Conservation (phyloP, 768 basidiomycete species). For the Psilocybe sp. region DNA sequence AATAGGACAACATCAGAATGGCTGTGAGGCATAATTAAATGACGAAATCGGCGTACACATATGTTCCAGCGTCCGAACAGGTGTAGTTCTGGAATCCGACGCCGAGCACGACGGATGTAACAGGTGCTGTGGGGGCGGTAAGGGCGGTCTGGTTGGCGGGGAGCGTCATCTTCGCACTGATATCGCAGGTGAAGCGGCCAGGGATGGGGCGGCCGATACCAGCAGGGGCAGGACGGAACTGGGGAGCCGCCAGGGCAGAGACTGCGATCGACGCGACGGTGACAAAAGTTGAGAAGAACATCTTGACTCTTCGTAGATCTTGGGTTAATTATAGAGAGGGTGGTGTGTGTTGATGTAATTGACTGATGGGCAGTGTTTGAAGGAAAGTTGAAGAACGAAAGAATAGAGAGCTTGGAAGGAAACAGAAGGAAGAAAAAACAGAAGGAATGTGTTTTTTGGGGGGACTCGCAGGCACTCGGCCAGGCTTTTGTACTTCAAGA, state of each 20-base stretch:
- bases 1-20: neutral
- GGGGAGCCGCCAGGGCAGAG: conserved; percentile 16
- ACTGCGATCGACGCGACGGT: conserved; percentile 14
- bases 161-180: conserved; percentile 23
- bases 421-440: neutral
- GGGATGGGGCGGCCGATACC: conserved; percentile 7
- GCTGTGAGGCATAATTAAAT: neutral
- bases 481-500: neutral
- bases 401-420: neutral
- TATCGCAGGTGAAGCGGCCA: conserved; percentile 18
- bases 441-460: neutral
- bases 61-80: conserved; percentile 39
- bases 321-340: neutral
- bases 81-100: conserved; percentile 59
- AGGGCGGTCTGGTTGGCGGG: conserved; percentile 31
- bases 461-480: neutral
- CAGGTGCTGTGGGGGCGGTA: conserved; percentile 28
- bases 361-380: neutral
- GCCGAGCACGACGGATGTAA: conserved; percentile 40
- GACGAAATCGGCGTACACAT: conserved; percentile 31
- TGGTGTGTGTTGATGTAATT: neutral
- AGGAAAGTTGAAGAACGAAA: neutral
- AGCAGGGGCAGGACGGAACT: conserved; percentile 4
- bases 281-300: conserved; percentile 11
- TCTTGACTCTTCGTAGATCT: conserved; percentile 6